Evolutionary conservation across 768 basidiomycete genomes (phyloP).

Genomic region (Artomyces pyxidatus): DNA sequence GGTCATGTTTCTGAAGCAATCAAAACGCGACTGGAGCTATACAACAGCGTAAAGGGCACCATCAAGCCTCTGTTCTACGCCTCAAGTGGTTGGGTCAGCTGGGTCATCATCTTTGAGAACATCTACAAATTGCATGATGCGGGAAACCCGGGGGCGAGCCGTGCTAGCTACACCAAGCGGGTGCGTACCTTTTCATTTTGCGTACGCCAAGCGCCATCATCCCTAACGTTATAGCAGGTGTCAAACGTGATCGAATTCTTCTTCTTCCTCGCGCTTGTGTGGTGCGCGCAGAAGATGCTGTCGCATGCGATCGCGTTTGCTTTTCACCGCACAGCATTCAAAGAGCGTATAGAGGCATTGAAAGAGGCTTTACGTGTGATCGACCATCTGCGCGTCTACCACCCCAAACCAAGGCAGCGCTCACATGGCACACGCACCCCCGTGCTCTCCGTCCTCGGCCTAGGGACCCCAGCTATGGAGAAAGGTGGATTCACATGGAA

Average conservation of each 20-base stretch:
- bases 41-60: conserved; percentile 60
- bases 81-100: conserved; percentile 61
- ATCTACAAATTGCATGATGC: conserved; percentile 53
- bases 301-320: conserved; percentile 64
- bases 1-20: conserved; percentile 67
- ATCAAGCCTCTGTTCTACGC: conserved; percentile 70
- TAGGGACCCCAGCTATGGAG: conserved; percentile 24
- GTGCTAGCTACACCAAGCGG: conserved; percentile 52
- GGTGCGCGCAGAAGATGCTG: conserved; percentile 57
- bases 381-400: conserved; percentile 60
- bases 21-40: conserved; percentile 61
- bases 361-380: conserved; percentile 46
- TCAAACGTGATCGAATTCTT: conserved; percentile 60
- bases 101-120: conserved; percentile 64
- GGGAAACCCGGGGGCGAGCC: conserved; percentile 32
- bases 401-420: conserved; percentile 36
- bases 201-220: not conserved
- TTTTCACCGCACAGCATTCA: conserved; percentile 73
- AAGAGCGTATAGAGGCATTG: conserved; percentile 59
- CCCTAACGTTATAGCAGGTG: conserved; percentile 28
- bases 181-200: conserved; percentile 26
- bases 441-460: conserved; percentile 9
- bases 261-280: conserved; percentile 65
- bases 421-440: conserved; percentile 13
- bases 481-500: not conserved